These are phyloP conservation scores for Naumovozyma castellii DNA, from an alignment of 805 yeast species.

Conservation along the genomic window DNA sequence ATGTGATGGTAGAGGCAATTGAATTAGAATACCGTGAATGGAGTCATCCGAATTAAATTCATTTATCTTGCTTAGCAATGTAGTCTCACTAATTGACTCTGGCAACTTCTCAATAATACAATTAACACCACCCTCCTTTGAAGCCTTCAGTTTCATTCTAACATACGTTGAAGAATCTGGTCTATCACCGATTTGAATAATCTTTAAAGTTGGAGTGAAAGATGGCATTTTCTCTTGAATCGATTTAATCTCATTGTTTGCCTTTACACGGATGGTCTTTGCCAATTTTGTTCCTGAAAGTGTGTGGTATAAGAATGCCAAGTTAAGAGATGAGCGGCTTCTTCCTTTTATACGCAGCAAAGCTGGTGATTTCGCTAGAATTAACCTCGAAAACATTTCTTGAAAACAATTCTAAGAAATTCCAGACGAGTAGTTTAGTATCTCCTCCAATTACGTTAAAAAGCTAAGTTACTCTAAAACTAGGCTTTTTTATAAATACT, in stretches of 20 bases:
- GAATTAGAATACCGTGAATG: constrained; percentile 68
- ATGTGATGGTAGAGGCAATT: constrained; percentile 67
- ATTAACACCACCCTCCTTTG: constrained; percentile 55
- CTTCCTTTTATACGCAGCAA: background rate
- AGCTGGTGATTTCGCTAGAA: background rate
- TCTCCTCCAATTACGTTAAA: too few relatives aligned
- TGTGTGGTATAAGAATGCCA: constrained; percentile 18
- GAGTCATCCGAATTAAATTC: constrained; percentile 47
- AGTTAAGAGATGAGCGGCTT: background rate
- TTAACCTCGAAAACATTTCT: background rate
- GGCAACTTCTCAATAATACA: constrained; percentile 55
- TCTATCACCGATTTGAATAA: constrained; percentile 69
- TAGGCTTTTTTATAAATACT: too few relatives aligned
- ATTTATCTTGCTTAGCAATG: constrained; percentile 43
- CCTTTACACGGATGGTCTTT: constrained; percentile 35
- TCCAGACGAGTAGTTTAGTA: too few relatives aligned
- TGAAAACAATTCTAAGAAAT: too few relatives aligned
- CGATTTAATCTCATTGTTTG: constrained; percentile 30
- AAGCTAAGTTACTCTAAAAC: too few relatives aligned
- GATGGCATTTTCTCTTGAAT: constrained; percentile 35
- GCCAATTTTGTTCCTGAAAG: constrained; percentile 43
- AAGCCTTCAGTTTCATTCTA: constrained; percentile 70
- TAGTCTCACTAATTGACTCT: constrained; percentile 45
- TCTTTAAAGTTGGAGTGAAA: constrained; percentile 57
- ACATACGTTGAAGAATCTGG: constrained; percentile 79